Evolutionary conservation across 2,329 filamentous ascomycete genomes (phyloP).

Genomic region (Ascochyta koolunga): DNA sequence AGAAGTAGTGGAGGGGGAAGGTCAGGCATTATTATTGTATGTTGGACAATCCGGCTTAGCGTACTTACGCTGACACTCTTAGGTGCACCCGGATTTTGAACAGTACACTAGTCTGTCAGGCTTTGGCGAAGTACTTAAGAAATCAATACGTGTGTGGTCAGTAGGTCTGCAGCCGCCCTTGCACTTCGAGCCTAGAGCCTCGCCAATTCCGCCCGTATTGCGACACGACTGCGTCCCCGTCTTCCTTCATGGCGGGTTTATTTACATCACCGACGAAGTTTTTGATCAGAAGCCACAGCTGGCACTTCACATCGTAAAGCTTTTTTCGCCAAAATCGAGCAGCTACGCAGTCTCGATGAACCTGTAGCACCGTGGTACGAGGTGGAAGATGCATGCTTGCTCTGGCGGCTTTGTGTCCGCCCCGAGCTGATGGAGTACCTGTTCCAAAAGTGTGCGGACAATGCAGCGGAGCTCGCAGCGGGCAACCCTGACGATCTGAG

Average conservation of each 20-base stretch:
- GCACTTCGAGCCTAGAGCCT: constrained; percentile 22
- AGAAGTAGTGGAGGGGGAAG: constrained; percentile 21
- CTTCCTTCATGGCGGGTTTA: constrained; percentile 49
- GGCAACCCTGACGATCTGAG: constrained; percentile 24
- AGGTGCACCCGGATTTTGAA: constrained; percentile 43
- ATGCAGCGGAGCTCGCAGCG: constrained; percentile 24
- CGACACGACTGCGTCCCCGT: constrained; percentile 37
- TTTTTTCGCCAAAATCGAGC: constrained; percentile 41
- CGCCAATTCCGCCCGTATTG: constrained; percentile 17
- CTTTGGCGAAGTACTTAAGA: constrained; percentile 41
- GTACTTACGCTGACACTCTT: constrained; percentile 10
- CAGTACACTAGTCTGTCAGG: constrained; percentile 38
- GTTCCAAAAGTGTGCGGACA: constrained; percentile 25
- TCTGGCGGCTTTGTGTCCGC: constrained; percentile 42
- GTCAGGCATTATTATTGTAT: constrained; percentile 38
- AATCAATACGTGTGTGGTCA: constrained; percentile 41
- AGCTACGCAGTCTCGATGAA: constrained; percentile 21
- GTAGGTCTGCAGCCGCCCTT: constrained; percentile 35
- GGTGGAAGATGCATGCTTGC: constrained; percentile 29
- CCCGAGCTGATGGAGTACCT: constrained; percentile 40
- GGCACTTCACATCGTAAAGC: constrained; percentile 46
- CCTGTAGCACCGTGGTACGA: constrained; percentile 22
- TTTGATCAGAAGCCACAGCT: constrained; percentile 48
- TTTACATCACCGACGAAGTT: constrained; percentile 53
- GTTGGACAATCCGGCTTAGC: not conserved